Base-by-base conservation (phyloP, 495 filamentous ascomycete genomes). In the Talaromyces liani region DNA sequence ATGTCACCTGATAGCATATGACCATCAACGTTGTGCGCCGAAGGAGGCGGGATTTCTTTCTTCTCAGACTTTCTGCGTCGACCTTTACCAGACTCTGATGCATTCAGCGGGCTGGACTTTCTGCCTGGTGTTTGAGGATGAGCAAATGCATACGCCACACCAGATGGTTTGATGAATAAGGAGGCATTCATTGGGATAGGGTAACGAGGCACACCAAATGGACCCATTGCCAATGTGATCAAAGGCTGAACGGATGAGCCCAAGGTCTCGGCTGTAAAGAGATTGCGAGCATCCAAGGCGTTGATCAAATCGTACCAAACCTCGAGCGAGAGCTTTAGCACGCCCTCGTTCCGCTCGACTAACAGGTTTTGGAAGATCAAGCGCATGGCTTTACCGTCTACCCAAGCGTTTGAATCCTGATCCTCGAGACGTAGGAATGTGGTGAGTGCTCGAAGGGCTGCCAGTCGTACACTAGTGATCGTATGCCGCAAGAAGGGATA, bases 1-100 rank as follows among this genome's bases (percentile, higher is more conserved):
- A 97, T 87, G 70, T 98, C 94, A 51, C 94, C 94, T 68, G 92
- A 90, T 75, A 98, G 91, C 91, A 98, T 97, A 69, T 95, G 92
- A 18, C 91, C 94, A 70, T 98, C 94, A 39, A 98, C 91, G 72
- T 98, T 96, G 73, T 98, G 95, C 4, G 87, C 82, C 14, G 88
- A 86, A 0, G 84, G 70, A 27, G 84, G 76, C n/a, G 84, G 72
- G 22, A 90, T 85, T 65, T 93, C 89, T 53, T 88, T 87, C 80
- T 91, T 93, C 36, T 92, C 90, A 0, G 88, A 88, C 70, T 91
- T 93, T 66, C 91, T 86, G 34, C 91, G 85, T 61, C 89, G 86
- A 75, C 94, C 96, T 60, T 78, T 79, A 22, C 63, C 36, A 1
- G 68, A 68, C 45, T 75, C 74, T 33, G 66, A 64, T 5, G 63